phyloP scores from a whole-genome alignment of 2,329 filamentous ascomycete genomes.

The Aureobasidium zeae region DNA sequence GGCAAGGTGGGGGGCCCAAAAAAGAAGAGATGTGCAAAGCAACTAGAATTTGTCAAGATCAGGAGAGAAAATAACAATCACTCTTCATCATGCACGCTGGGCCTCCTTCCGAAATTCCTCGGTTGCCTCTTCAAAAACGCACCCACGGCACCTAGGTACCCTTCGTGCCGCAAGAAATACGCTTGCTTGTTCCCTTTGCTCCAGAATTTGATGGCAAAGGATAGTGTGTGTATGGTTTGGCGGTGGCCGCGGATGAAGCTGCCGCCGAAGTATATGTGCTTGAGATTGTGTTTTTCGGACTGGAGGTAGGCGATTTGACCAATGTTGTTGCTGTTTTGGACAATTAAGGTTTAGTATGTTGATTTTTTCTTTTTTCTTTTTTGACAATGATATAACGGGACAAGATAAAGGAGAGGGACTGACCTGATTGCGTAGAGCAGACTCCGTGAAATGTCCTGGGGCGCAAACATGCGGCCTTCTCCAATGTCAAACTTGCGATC shows the following conservation, averaged over 20 bases:
- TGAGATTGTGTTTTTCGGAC: slow-evolving; percentile 82
- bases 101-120: slow-evolving; percentile 74
- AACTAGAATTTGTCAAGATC: no score
- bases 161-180: slow-evolving; percentile 91
- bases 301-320: slow-evolving; percentile 97
- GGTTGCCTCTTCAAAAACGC: slow-evolving; percentile 90
- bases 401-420: slow-evolving; percentile 17
- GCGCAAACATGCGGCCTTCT: slow-evolving; percentile 52
- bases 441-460: slow-evolving; percentile 80
- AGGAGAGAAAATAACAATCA: neutral
- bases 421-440: slow-evolving; percentile 80
- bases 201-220: slow-evolving; percentile 97
- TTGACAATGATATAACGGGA: no score
- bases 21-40: no score
- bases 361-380: no score
- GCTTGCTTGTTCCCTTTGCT: slow-evolving; percentile 87
- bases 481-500: slow-evolving; percentile 27
- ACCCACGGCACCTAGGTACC: slow-evolving; percentile 86
- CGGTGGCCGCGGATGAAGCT: slow-evolving; percentile 93
- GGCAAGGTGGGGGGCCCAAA: no score
- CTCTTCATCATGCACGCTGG: slow-evolving; percentile 17
- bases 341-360: no score
- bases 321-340: slow-evolving; percentile 91
- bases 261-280: slow-evolving; percentile 94
- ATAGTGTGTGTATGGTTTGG: slow-evolving; percentile 95